Evolutionary conservation across 805 yeast genomes (phyloP), one percentile per base, ranked within the genome.

Genomic region (Geotrichum ghanense): DNA sequence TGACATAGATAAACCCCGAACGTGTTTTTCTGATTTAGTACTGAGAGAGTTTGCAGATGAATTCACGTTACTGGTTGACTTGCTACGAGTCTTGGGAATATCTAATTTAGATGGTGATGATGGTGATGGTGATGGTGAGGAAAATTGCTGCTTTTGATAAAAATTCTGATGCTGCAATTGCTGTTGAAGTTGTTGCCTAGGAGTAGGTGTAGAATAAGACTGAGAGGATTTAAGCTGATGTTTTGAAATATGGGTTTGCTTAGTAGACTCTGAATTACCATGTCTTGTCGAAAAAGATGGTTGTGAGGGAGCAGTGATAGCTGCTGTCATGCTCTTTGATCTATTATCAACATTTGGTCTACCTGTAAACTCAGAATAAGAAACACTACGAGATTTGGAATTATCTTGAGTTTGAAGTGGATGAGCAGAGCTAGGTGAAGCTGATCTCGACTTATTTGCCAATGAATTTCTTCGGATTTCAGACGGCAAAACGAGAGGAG

Each of bases 401-500:
- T 25, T 35, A 26, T 17, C 19, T 26, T 27, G 45, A n/a, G 31
- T 25, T 31, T 39, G 24, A 26, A 20, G 16, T 16, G 3, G 35
- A 31, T 22, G 41, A 31, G 2, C 16, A 14, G 10, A 43, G 21
- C 42, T 39, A 39, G 50, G 51, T n/a, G 54, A 46, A 3, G 47
- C 43, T 31, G 51, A 40, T 5, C 41, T 19, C 41, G 47, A 41
- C 25, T 26, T 16, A 27, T 45, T 40, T 24, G 48, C 45, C 16
- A 46, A 23, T 3, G 57, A 50, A 23, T 40, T 47, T 24, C 56
- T 43, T 5, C 57, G 47, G 14, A 46, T 45, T 25, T 54, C 57
- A 17, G 54, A 51, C 2, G 57, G 57, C 31, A 54, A 40, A 1
- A 53, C 53, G 48, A 53, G 39, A 23, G 50, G 47, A 3, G 52